phyloP scores from a whole-genome alignment of 257 asterid genomes.

The Plantago ovata region DNA sequence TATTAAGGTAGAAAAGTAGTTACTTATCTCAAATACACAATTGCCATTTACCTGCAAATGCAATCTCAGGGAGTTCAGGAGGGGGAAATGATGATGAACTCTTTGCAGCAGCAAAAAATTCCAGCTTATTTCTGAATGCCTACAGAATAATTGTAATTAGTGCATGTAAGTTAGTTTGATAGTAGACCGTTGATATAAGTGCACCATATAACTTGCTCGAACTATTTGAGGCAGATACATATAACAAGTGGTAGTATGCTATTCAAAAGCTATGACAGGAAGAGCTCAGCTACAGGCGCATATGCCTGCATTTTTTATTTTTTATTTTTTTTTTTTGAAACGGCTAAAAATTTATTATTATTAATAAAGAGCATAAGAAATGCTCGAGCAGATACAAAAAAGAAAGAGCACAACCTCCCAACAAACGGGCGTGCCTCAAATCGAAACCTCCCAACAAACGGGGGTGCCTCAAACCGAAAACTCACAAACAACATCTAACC shows the following conservation, averaged over 20 bases:
- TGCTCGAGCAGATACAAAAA: too few species aligned
- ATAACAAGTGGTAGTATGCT: background rate
- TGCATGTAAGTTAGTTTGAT: constrained; percentile 9
- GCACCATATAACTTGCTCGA: constrained; percentile 3
- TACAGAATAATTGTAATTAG: constrained; percentile 31
- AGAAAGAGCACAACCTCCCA: too few species aligned
- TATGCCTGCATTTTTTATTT: too few species aligned
- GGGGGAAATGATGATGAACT: constrained; percentile 84
- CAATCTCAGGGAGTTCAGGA: constrained; percentile 94
- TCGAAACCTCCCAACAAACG: too few species aligned
- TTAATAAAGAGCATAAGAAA: too few species aligned
- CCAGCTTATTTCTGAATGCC: constrained; percentile 85
- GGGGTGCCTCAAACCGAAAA: too few species aligned
- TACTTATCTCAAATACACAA: constrained; percentile 12
- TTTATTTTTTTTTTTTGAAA: too few species aligned
- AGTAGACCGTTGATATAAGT: constrained; percentile 4
- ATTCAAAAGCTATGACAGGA: background rate
- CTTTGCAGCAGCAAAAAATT: constrained; percentile 96
- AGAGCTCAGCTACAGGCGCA: too few species aligned
- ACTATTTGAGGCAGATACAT: constrained; percentile 5
- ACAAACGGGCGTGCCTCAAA: too few species aligned
- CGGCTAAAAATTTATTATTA: too few species aligned
- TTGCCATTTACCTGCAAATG: constrained; percentile 77
- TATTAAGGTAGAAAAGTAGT: background rate
- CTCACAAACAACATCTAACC: too few species aligned